Base-by-base conservation (phyloP, 192 early-diverging fungal species). In the Gryganskiella cystojenkinii region DNA sequence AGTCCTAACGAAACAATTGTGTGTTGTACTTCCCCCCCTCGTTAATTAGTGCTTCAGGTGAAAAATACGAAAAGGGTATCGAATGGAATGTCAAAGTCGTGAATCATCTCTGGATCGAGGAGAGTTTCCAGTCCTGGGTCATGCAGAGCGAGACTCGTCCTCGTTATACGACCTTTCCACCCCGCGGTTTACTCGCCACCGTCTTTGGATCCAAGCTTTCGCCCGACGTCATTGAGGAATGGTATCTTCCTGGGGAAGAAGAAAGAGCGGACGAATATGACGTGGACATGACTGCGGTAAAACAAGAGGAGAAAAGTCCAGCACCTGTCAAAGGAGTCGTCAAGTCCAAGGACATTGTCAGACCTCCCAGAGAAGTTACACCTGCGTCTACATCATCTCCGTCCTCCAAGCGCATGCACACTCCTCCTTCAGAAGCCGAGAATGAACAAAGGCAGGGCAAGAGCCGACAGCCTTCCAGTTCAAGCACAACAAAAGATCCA, bases 51-150 rank as follows among this genome's bases (percentile, higher is more conserved):
- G 82, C 80, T 3, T 72, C 64, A 10, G 92, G 94, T 19, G 82
- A 84, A 51, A 96, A 96, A 70, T 92, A 86, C 63, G 57, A 63
- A 37, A 74, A 71, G 44, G 93, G 90, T 1, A 56, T 85, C 14
- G 81, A 88, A 46, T 91, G 92, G 88, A 87, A 90, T 49, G 68
- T 92, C 8, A 76, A 88, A 24, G 76, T 93, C 6, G 85, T 95
- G 8, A 95, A 96, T 75, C 95, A 96, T 78, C 50, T 94, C 19
- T 96, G 95, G 95, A 59, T 96, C 0, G 95, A 96, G 81, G 91
- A 91, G 31, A 85, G 88, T 71, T 95, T 85, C 70, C 84, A 85
- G 57, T 59, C 80, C 28, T 92, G 92, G 90, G 56, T 68, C 53
- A 44, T 85, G 28, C 86, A 89, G 56, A 74, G 84, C 10, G 85